phyloP scores from a whole-genome alignment of 225 moss, liverwort and hornwort genomes.

The Lunularia cruciata region DNA sequence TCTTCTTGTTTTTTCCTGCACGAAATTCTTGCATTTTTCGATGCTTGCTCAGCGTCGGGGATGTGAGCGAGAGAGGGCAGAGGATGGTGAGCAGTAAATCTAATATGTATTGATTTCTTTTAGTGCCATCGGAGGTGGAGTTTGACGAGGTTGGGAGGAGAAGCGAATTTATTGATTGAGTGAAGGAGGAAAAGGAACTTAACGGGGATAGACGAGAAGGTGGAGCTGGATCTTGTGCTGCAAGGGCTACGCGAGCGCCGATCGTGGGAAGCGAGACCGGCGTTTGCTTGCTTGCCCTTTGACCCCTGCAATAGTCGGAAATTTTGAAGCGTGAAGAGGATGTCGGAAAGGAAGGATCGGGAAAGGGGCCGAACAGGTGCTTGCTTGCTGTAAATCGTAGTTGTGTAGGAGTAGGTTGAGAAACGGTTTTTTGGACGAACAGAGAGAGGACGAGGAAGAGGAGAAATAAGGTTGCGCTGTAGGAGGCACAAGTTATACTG shows the following conservation, averaged over 20 bases:
- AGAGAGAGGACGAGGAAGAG: neutral
- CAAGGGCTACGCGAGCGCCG: neutral
- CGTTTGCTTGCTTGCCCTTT: neutral
- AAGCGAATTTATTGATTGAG: neutral
- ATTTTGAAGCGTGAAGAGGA: neutral
- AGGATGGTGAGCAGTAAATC: neutral
- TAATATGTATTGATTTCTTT: neutral
- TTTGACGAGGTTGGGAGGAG: neutral
- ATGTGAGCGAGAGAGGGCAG: neutral
- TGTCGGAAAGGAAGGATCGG: slow-evolving; percentile 1
- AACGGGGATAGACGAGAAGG: neutral
- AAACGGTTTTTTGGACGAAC: neutral
- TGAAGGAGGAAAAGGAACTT: neutral
- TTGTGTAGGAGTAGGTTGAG: neutral
- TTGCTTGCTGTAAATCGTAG: neutral
- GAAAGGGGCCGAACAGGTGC: neutral
- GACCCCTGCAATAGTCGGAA: neutral
- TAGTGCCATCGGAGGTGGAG: neutral
- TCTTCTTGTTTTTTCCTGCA: too few relatives aligned
- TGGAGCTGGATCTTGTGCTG: neutral
- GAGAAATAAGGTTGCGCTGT: neutral
- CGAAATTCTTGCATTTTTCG: neutral
- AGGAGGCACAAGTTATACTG: neutral
- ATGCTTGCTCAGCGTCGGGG: neutral
- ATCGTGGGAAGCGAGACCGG: neutral